phyloP scores from a whole-genome alignment of 1,139 yeast genomes.

The Saccharomyces hybrid region DNA sequence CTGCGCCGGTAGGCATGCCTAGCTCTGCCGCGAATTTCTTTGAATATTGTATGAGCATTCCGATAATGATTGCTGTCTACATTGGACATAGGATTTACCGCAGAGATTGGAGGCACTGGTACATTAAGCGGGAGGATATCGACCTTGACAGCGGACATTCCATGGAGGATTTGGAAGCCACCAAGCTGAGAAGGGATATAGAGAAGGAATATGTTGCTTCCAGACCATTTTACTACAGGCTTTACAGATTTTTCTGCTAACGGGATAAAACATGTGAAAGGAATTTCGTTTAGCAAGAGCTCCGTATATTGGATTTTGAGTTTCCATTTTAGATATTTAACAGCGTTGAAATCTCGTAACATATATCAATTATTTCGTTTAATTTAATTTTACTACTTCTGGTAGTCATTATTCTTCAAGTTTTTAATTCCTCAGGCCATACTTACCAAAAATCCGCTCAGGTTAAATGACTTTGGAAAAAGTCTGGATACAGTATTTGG shows the following conservation, averaged over 20 bases:
- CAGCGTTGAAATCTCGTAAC: neutral
- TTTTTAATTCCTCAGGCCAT: too few species aligned
- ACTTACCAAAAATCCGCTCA: too few species aligned
- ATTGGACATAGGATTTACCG: constrained; percentile 46
- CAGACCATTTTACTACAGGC: constrained; percentile 11
- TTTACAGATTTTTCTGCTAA: constrained; percentile 14
- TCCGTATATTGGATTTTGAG: neutral
- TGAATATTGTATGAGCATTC: constrained; percentile 51
- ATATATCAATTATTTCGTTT: neutral
- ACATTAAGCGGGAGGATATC: constrained; percentile 43
- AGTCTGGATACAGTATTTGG: too few species aligned
- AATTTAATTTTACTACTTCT: too few species aligned
- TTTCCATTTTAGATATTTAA: neutral
- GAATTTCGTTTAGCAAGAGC: neutral
- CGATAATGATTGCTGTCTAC: constrained; percentile 48
- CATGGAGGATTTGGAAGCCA: constrained; percentile 56
- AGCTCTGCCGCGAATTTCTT: constrained; percentile 46
- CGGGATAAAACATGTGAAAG: neutral
- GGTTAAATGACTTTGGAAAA: too few species aligned
- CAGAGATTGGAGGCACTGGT: constrained; percentile 41
- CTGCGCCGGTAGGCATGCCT: constrained; percentile 49
- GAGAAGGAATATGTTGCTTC: constrained; percentile 28
- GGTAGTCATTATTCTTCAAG: too few species aligned
- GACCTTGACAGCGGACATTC: constrained; percentile 65
- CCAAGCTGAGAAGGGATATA: constrained; percentile 52